phyloP scores from a whole-genome alignment of 495 filamentous ascomycete species.

The Margaritispora aquatica region DNA sequence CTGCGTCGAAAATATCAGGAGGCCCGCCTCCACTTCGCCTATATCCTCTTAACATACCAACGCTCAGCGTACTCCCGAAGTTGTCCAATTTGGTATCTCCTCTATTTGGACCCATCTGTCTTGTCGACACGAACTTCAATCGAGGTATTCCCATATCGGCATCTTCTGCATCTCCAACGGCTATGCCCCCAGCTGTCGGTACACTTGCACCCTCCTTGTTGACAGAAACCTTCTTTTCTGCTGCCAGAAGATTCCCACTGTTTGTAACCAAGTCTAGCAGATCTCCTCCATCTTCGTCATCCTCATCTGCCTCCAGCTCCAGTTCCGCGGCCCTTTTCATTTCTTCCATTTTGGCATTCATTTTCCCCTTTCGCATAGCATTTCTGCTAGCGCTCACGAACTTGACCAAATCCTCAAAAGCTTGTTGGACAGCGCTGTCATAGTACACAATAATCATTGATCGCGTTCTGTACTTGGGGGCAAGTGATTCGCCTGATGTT shows the following conservation, averaged over 20 bases:
- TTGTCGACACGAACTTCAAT: slow-evolving; percentile 16
- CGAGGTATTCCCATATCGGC: slow-evolving; percentile 20
- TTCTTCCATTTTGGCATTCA: slow-evolving; percentile 54
- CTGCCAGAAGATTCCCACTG: neutral
- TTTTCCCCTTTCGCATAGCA: slow-evolving; percentile 74
- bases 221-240: neutral
- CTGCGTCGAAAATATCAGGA: slow-evolving; percentile 57
- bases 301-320: slow-evolving; percentile 39
- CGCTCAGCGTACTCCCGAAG: slow-evolving; percentile 9
- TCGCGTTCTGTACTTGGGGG: slow-evolving; percentile 58
- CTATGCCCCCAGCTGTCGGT: neutral
- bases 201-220: slow-evolving; percentile 7
- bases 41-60: slow-evolving; percentile 13
- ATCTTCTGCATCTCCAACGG: slow-evolving; percentile 2
- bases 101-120: slow-evolving; percentile 18
- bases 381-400: slow-evolving; percentile 75
- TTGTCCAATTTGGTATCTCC: neutral
- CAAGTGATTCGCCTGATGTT: slow-evolving; percentile 44
- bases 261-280: neutral
- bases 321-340: slow-evolving; percentile 47
- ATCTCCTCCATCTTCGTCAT: slow-evolving; percentile 27
- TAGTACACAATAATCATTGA: slow-evolving; percentile 85
- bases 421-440: slow-evolving; percentile 75
- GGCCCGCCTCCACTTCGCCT: slow-evolving; percentile 14
- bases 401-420: slow-evolving; percentile 74